Evolutionary conservation across 164 flowering plant genomes (phyloP), one percentile per base, ranked within the genome.

Genomic region (Cinnamomum chago): DNA sequence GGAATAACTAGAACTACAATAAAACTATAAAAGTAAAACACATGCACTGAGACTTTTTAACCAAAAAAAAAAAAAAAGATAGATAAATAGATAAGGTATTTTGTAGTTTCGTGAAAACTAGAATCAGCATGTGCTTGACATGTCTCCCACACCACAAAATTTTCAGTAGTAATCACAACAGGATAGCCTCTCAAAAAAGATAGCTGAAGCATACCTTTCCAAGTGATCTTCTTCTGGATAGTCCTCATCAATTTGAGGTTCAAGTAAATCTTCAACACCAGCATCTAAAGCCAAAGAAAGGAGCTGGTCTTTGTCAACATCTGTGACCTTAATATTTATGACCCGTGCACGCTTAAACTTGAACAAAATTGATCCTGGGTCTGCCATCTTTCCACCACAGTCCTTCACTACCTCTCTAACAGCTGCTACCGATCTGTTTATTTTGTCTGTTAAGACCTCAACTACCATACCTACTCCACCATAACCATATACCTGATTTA

Each of bases 371-470:
- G 98, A 95, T 69, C 99, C 99, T 50, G 97, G 84, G 82, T 91
- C 99, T 69, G 99, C 99, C 98, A 95, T 93, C 81, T 95, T 95
- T 65, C 94, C 97, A 72, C 98, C 97, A 86, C 81, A 90, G 75
- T 93, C 97, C 86, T 83, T 95, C 78, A 89, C 91, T 25, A 91
- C 96, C 76, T 83, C 90, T 77, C 98, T 88, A 50, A 95, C 87
- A 68, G 82, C 84, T 62, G 95, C 95, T 76, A 95, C 94, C 22
- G 98, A 92, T 83, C 99, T 87, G 76, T 79, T 93, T 78, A 90
- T 76, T 79, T 95, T 95, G 83, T 95, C 99, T 4, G 99, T 93
- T 71, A 83, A 84, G 72, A 92, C 99, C 83, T 95, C 97, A 78
- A 92, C 86, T 69, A 92, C 86, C 71, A 95, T 88, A 74, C 99